Percentiles rank a stretch among this genome's conserved stretches.
These are phyloP conservation scores for Parasitella parasitica DNA, from an alignment of 371 early-diverging fungal species.

Conservation along the genomic window DNA sequence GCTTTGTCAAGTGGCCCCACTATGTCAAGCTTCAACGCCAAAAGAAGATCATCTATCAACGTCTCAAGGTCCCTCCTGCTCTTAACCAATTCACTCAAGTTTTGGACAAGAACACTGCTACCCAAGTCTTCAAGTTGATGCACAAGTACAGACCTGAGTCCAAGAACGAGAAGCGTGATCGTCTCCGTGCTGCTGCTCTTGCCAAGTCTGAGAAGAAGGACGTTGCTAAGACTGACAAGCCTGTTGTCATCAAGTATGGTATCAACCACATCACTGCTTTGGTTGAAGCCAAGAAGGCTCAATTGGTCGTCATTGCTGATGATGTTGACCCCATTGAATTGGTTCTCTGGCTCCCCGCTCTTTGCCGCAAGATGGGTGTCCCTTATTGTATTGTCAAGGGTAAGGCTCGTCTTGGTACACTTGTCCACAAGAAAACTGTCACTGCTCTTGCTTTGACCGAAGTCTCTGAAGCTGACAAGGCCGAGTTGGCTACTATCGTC, in stretches of 20 bases:
- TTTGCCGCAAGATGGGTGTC: constrained; percentile 99
- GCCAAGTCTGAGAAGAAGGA: constrained; percentile 89
- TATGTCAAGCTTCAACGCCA: constrained; percentile 98
- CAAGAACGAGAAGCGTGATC: constrained; percentile 93
- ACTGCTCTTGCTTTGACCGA: constrained; percentile 96
- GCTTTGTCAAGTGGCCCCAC: constrained; percentile 97
- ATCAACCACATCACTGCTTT: constrained; percentile 99
- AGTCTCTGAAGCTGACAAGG: constrained; percentile 95
- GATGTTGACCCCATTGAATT: constrained; percentile 99
- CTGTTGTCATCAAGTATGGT: constrained; percentile 97
- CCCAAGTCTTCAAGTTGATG: constrained; percentile 94
- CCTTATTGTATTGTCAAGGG: constrained; percentile 99
- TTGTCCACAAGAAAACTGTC: constrained; percentile 99
- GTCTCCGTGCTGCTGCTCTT: constrained; percentile 84
- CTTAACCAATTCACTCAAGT: constrained; percentile 99
- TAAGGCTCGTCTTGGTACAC: constrained; percentile 96
- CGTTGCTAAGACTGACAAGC: constrained; percentile 92
- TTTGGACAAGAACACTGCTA: constrained; percentile 97
- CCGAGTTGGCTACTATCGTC: constrained; percentile 84
- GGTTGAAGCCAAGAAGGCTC: constrained; percentile 98
- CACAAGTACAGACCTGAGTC: constrained; percentile 99
- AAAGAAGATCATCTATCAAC: constrained; percentile 94
- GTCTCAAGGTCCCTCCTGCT: constrained; percentile 99
- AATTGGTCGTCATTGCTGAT: constrained; percentile 97
- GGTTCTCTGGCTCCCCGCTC: constrained; percentile 99